Evolutionary conservation across 140 eudicot genomes (phyloP), one percentile per base, ranked within the genome.

Genomic region (Anethum foeniculum): DNA sequence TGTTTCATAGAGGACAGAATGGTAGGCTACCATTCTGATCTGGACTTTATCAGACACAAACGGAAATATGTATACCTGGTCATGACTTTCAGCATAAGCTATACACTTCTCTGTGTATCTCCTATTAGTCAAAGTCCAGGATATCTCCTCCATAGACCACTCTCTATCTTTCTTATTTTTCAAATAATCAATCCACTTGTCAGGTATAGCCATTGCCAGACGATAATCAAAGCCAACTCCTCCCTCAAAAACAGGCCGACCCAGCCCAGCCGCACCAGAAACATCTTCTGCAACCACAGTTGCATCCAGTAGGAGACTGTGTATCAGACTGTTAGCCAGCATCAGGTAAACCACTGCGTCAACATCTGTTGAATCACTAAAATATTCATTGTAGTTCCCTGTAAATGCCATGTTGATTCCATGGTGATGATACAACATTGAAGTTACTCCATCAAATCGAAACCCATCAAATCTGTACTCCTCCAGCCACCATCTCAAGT

Each of bases 51-150:
- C 34, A 19, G 25, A 25, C 58, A 25, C 78, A 25, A 44, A 73
- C 4, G 23, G 30, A 23, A 32, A 25, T 21, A 75, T 5, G 25
- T 75, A 60, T 84, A 96, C 99, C 98, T 96, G 99, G 81, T 93
- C 99, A 88, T 96, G 99, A 85, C 97, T 89, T 85, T 96, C 99
- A 9, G 99, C 99, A 87, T 96, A 96, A 41, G 98, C 96, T 78
- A 96, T 79, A 80, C 99, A 96, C 85, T 93, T 93, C 87, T 96
- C 99, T 5, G 92, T 89, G 84, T 93, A 96, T 67, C 99, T 86
- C 81, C 99, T 87, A 79, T 96, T 91, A 60, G 99, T 96, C 91
- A 96, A 86, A 88, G 87, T 89, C 86, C 88, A 78, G 7, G 92
- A 78, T 80, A 96, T 86, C 68, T 91, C 99, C 65, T 41, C 81